phyloP scores from a whole-genome alignment of 257 asterid species.

The Eucommia ulmoides region DNA sequence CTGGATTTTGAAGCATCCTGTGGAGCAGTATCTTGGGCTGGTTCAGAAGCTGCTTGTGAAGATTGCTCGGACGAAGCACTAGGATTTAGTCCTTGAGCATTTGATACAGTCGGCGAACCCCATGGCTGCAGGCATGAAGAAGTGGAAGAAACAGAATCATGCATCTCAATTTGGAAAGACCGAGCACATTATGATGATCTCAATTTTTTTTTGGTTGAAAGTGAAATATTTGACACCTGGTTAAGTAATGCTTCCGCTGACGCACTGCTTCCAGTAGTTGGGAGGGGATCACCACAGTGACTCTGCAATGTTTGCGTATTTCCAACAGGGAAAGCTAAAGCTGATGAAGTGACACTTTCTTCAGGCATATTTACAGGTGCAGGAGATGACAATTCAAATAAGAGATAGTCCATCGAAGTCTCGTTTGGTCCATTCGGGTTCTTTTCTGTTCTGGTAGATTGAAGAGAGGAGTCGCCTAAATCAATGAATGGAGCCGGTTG shows the following conservation, averaged over 20 bases:
- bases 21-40: slow-evolving; percentile 14
- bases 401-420: slow-evolving; percentile 38
- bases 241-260: neutral
- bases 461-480: slow-evolving; percentile 8
- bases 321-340: slow-evolving; percentile 8
- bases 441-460: slow-evolving; percentile 20
- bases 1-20: slow-evolving; percentile 20
- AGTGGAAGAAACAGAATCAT: slow-evolving; percentile 8
- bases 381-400: slow-evolving; percentile 40
- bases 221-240: too few species aligned
- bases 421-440: slow-evolving; percentile 14
- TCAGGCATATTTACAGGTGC: slow-evolving; percentile 10
- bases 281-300: slow-evolving; percentile 1
- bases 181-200: too few species aligned
- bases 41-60: slow-evolving; percentile 17
- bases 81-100: slow-evolving; percentile 15
- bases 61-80: slow-evolving; percentile 22
- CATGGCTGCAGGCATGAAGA: slow-evolving; percentile 22
- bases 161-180: too few species aligned
- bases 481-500: slow-evolving; percentile 12
- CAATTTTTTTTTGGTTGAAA: neutral
- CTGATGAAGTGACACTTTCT: slow-evolving; percentile 7
- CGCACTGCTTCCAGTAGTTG: neutral
- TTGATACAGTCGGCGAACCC: slow-evolving; percentile 15
- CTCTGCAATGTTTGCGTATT: slow-evolving; percentile 10